These are phyloP conservation scores for Scopulariopsis brevicaulis DNA, from an alignment of 2,329 filamentous ascomycete species.

Conservation along the genomic window DNA sequence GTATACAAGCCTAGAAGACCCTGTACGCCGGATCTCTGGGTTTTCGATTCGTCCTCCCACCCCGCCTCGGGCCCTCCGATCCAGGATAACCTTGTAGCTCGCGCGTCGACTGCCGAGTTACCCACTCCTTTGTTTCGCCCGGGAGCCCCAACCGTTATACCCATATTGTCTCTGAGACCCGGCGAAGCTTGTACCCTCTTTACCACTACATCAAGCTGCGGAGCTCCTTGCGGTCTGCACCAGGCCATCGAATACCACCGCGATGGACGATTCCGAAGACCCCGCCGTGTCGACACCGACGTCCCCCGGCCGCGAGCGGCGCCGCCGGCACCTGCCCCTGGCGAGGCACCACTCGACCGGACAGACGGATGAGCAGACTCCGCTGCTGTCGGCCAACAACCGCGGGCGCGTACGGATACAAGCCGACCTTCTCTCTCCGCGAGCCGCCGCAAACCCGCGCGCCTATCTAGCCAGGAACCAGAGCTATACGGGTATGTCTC, in stretches of 20 bases:
- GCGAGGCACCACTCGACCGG: neutral
- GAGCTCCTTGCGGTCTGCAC: neutral
- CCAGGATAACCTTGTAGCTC: neutral
- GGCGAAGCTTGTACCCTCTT: neutral
- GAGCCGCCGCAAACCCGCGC: neutral
- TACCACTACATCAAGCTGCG: neutral
- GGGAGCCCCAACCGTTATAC: neutral
- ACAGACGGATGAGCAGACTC: neutral
- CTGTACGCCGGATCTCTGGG: neutral
- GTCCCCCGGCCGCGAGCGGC: neutral
- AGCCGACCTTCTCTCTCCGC: conserved; percentile 9
- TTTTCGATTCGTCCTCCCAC: neutral
- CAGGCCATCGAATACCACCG: neutral
- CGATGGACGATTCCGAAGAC: conserved; percentile 1
- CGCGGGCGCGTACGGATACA: conserved; percentile 10
- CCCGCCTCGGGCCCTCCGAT: neutral
- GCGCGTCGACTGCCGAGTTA: neutral
- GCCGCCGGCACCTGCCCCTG: neutral
- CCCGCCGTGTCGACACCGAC: neutral
- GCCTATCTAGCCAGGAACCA: conserved; percentile 22
- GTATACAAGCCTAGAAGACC: neutral
- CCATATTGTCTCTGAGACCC: neutral
- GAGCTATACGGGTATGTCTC: conserved; percentile 29
- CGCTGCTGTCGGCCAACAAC: neutral
- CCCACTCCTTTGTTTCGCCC: neutral